Percentiles rank a stretch among this genome's conserved stretches.
phyloP scores from a whole-genome alignment of 345 rosid species.

The Bruguiera sexangula region DNA sequence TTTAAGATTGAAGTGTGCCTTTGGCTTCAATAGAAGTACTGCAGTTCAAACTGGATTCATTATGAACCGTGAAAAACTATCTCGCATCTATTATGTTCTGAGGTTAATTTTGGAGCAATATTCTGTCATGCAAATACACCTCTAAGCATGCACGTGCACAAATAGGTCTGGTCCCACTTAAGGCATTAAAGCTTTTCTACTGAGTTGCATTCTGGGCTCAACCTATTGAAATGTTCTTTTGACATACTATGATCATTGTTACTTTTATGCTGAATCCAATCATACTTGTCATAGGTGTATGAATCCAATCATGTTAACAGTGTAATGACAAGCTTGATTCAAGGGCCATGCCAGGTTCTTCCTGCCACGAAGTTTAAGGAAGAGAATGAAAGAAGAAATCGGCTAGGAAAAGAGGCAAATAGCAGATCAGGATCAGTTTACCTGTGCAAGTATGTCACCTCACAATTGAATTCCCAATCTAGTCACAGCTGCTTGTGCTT shows the following conservation, averaged over 20 bases:
- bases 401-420: slow-evolving; percentile 33
- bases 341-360: slow-evolving; percentile 60
- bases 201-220: background rate
- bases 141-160: background rate
- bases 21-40: too few relatives aligned
- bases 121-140: background rate
- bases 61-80: too few relatives aligned
- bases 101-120: too few relatives aligned
- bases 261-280: background rate
- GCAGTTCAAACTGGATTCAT: too few relatives aligned
- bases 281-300: slow-evolving; percentile 46
- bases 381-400: slow-evolving; percentile 41
- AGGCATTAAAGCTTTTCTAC: too few relatives aligned
- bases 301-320: slow-evolving; percentile 56
- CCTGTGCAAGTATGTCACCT: slow-evolving; percentile 54
- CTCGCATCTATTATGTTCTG: too few relatives aligned
- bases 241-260: background rate
- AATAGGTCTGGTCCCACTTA: background rate
- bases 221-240: slow-evolving; percentile 7
- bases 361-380: slow-evolving; percentile 48
- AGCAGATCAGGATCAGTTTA: slow-evolving; percentile 37
- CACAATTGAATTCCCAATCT: background rate
- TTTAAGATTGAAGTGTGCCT: too few relatives aligned
- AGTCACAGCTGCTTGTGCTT: background rate
- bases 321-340: slow-evolving; percentile 46